Conservation (phyloP, 192 early-diverging fungal genomes). For the Podochytrium sp. region DNA sequence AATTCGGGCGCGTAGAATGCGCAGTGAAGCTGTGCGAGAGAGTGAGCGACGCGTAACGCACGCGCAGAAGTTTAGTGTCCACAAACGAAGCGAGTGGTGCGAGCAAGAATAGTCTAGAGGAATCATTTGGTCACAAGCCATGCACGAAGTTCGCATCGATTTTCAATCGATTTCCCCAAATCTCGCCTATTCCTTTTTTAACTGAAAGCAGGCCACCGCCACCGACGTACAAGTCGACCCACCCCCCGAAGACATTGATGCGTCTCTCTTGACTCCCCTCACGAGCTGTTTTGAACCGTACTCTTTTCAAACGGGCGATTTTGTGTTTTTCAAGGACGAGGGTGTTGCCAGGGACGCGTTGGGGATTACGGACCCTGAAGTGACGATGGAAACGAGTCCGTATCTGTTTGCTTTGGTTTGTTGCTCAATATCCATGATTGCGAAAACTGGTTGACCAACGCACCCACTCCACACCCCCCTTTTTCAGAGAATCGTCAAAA, state of each 20-base stretch:
- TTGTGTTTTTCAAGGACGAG: constrained; percentile 17
- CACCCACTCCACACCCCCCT: neutral
- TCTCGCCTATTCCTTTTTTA: too few species aligned
- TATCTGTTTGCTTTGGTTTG: constrained; percentile 7
- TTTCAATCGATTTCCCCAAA: too few species aligned
- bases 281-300: constrained; percentile 7
- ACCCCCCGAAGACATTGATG: constrained; percentile 11
- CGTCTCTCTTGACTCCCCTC: constrained; percentile 10
- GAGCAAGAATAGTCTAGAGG: too few species aligned
- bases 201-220: too few species aligned
- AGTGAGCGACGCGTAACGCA: too few species aligned
- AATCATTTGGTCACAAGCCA: too few species aligned
- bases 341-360: neutral
- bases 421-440: neutral
- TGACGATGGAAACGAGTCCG: constrained; percentile 5
- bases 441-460: neutral
- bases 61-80: too few species aligned
- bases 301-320: constrained; percentile 5
- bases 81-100: too few species aligned
- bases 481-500: constrained; percentile 12
- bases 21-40: too few species aligned
- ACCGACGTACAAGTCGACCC: neutral
- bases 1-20: too few species aligned
- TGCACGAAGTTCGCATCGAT: too few species aligned
- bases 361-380: neutral